A percentile compares a stretch with the other conserved stretches of the same genome.
phyloP scores from a whole-genome alignment of 2,329 filamentous ascomycete genomes.

The Aspergillus pseudonomiae region DNA sequence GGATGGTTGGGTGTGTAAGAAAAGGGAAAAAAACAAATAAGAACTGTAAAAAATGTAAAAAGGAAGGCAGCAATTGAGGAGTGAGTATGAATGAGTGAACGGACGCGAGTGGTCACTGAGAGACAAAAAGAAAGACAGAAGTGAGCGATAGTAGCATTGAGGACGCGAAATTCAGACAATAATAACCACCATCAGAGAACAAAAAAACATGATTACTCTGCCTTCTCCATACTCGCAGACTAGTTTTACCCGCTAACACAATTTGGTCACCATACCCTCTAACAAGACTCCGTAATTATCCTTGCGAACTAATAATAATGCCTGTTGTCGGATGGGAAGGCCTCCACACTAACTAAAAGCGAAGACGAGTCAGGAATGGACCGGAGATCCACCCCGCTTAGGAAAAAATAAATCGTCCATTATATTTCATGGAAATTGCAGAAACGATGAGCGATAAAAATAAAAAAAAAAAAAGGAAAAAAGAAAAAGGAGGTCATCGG shows the following conservation, averaged over 20 bases:
- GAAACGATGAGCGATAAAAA: neutral
- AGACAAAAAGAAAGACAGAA: conserved; percentile 1
- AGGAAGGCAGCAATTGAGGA: conserved; percentile 19
- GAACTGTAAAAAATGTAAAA: conserved; percentile 9
- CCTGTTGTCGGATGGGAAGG: neutral
- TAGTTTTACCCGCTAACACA: conserved; percentile 1
- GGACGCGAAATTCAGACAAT: conserved; percentile 9
- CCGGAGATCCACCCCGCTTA: conserved; percentile 19
- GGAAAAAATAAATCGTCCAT: conserved; percentile 18
- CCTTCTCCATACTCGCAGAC: conserved; percentile 4
- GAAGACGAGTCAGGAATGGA: conserved; percentile 18
- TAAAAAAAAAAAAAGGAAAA: neutral
- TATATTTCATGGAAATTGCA: conserved; percentile 3
- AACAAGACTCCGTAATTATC: conserved; percentile 4
- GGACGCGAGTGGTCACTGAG: conserved; percentile 22
- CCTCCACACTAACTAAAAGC: conserved; percentile 9
- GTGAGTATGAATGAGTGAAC: conserved; percentile 17
- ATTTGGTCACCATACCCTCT: conserved; percentile 2
- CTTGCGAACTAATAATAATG: conserved; percentile 9
- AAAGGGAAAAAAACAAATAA: neutral
- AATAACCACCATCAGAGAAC: conserved; percentile 3
- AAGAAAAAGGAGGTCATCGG: neutral
- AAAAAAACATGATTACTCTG: conserved; percentile 10
- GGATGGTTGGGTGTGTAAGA: neutral
- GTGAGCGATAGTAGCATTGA: neutral